A percentile compares a stretch with the other conserved stretches of the same genome.
These are phyloP conservation scores for Basipetospora chlamydospora DNA, from an alignment of 2,329 filamentous ascomycete genomes.

Conservation along the genomic window DNA sequence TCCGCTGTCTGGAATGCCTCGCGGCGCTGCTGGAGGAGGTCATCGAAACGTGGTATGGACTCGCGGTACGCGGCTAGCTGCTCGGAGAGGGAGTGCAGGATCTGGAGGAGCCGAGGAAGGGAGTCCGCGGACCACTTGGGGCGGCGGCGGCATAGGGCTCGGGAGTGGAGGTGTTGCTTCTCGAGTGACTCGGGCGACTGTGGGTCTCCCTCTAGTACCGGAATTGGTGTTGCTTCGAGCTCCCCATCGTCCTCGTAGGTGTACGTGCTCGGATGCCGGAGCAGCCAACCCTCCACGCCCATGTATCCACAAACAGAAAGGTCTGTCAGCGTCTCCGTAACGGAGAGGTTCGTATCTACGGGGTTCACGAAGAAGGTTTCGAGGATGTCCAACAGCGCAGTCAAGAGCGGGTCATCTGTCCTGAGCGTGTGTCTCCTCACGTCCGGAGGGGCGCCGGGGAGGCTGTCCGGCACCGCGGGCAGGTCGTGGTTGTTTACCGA, in stretches of 20 bases:
- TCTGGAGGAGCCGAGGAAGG: constrained; percentile 37
- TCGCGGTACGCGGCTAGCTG: constrained; percentile 48
- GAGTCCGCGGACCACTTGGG: constrained; percentile 37
- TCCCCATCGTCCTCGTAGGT: constrained; percentile 35
- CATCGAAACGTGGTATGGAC: constrained; percentile 57
- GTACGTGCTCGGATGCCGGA: constrained; percentile 55
- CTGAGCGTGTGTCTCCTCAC: constrained; percentile 47
- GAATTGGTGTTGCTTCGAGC: constrained; percentile 20
- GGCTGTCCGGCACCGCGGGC: constrained; percentile 38
- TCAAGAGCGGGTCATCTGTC: constrained; percentile 46
- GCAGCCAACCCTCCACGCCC: constrained; percentile 78
- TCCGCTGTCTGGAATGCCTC: constrained; percentile 50
- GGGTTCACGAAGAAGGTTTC: constrained; percentile 78
- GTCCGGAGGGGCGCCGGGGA: constrained; percentile 46
- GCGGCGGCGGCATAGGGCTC: constrained; percentile 36
- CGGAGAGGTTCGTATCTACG: constrained; percentile 75
- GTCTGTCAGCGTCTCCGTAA: constrained; percentile 72
- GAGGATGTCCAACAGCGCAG: constrained; percentile 55
- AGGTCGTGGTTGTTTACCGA: constrained; percentile 41
- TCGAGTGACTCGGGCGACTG: too few relatives aligned
- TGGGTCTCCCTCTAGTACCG: constrained; percentile 11
- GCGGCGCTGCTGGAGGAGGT: constrained; percentile 50
- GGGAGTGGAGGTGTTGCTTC: constrained; percentile 6
- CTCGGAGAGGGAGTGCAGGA: constrained; percentile 45
- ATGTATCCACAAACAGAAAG: constrained; percentile 76